Conservation (phyloP, 805 yeast genomes). For the Ogataea chonburiensis region DNA sequence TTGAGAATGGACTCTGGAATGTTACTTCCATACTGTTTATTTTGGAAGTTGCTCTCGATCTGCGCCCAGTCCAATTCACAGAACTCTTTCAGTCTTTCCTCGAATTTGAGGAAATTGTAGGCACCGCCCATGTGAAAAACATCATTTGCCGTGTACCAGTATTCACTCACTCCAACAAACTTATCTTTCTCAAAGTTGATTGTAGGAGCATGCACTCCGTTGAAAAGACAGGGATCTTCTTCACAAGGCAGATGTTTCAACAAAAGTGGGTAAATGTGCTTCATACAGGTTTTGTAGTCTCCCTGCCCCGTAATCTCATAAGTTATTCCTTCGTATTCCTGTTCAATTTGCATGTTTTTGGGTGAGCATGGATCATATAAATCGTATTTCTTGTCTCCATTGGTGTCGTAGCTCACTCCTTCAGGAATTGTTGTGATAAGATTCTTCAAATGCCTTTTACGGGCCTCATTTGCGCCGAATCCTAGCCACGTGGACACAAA, state of each 20-base stretch:
- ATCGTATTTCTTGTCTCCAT: slow-evolving; percentile 46
- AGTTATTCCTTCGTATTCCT: slow-evolving; percentile 44
- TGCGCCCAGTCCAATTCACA: slow-evolving; percentile 76
- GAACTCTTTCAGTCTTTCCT: slow-evolving; percentile 61
- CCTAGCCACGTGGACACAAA: slow-evolving; percentile 98
- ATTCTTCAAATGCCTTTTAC: slow-evolving; percentile 63
- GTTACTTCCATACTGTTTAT: slow-evolving; percentile 56
- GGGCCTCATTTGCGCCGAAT: slow-evolving; percentile 94
- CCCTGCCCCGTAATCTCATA: slow-evolving; percentile 74
- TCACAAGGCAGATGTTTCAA: slow-evolving; percentile 77
- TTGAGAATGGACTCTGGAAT: slow-evolving; percentile 56
- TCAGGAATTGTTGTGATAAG: slow-evolving; percentile 51
- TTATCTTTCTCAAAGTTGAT: slow-evolving; percentile 76
- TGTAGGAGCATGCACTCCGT: slow-evolving; percentile 92
- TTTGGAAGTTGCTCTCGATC: slow-evolving; percentile 45
- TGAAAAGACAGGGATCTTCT: slow-evolving; percentile 88
- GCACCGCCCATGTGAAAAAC: slow-evolving; percentile 86
- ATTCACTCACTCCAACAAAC: slow-evolving; percentile 93
- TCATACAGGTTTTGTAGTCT: slow-evolving; percentile 69
- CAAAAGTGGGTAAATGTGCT: slow-evolving; percentile 70
- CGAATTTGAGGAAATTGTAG: slow-evolving; percentile 72
- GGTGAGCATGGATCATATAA: slow-evolving; percentile 83
- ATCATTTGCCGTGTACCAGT: slow-evolving; percentile 96
- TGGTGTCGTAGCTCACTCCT: slow-evolving; percentile 40
- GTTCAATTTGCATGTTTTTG: slow-evolving; percentile 49